Base-by-base conservation (phyloP, 1,139 yeast species). In the Yamadazyma dushanensis region DNA sequence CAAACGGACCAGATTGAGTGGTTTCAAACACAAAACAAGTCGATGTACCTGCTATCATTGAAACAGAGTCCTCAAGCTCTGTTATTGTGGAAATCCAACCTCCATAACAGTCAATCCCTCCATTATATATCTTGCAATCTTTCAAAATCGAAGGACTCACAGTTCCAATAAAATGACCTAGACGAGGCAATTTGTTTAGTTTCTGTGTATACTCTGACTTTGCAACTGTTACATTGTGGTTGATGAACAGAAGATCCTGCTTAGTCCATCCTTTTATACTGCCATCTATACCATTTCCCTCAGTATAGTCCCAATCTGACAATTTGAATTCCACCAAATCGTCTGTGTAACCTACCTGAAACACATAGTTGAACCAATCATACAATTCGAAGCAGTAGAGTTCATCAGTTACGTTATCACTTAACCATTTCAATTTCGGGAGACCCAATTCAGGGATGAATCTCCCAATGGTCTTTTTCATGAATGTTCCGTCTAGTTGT, bases 41-140 rank as follows among this genome's bases (percentile, higher is more conserved):
- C 5, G 82, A 76, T 0, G 83, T 78, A 0, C 83, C 83, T 1
- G 83, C 83, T 8, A 76, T 70, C 73, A 77, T 68, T 2, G 76
- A 61, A 14, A 76, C 44, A 7, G 60, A 49, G 8, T 20, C 44
- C 19, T 39, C 45, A 2, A 8, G 51, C 16, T 39, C 43, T 43
- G 44, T 54, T 7, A 47, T 31, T 1, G 70, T 59, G 1, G 69
- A 56, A 7, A 76, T 51, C 76, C 79, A 76, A 2, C 80, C 76
- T 1, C 78, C 73, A 45, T 78, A 78, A 36, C 83, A 74, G 47
- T 78, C 83, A 27, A 78, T 77, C 31, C 77, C 67, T 7, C 81
- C 80, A 39, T 71, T 67, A 8, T 61, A 60, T 3, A 77, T 61
- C 0, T 50, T 36, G 18, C 41, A 28, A 13, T 36, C 25, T 2